A percentile compares a stretch with the other conserved stretches of the same genome.
These are phyloP conservation scores for Fusarium solani-melongenae DNA, from an alignment of 2,329 filamentous ascomycete genomes.

Conservation along the genomic window DNA sequence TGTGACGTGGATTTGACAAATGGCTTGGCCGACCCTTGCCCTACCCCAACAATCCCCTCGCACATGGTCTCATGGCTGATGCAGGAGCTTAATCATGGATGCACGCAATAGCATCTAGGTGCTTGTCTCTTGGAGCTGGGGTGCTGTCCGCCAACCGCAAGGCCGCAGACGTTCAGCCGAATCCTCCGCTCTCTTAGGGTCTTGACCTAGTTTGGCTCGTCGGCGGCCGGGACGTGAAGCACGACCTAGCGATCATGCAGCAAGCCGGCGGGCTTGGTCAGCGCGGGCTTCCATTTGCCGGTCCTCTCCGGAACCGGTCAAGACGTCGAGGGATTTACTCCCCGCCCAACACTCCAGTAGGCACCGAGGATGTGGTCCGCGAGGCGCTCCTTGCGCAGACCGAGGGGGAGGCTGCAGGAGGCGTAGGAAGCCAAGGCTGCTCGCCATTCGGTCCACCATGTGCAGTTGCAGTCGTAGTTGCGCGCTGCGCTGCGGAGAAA, in stretches of 20 bases:
- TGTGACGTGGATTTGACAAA: constrained; percentile 10
- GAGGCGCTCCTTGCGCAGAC: constrained; percentile 33
- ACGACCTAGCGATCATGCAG: constrained; percentile 40
- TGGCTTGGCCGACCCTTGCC: constrained; percentile 13
- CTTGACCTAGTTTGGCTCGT: constrained; percentile 3
- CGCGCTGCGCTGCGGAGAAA: constrained; percentile 3
- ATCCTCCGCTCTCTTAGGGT: constrained; percentile 1
- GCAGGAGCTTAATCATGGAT: constrained; percentile 20
- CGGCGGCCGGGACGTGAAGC: constrained; percentile 5
- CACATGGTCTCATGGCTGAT: constrained; percentile 18
- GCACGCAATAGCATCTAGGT: constrained; percentile 17
- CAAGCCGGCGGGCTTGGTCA: constrained; percentile 30
- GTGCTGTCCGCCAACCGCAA: constrained; percentile 18
- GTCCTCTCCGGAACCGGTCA: constrained; percentile 33
- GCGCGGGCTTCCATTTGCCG: constrained; percentile 27
- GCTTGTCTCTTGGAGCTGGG: constrained; percentile 9
- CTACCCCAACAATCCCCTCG: neutral
- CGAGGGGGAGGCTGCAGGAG: constrained; percentile 35
- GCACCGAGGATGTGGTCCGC: constrained; percentile 37
- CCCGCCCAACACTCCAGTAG: constrained; percentile 5
- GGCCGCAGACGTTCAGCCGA: constrained; percentile 27
- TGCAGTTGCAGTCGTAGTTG: neutral
- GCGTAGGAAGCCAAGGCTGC: constrained; percentile 22
- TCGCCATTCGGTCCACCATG: constrained; percentile 20
- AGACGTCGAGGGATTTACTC: constrained; percentile 26